Evolutionary conservation across 2,329 filamentous ascomycete species (phyloP), one percentile per base, ranked within the genome.

Genomic region (Claviceps sp.): DNA sequence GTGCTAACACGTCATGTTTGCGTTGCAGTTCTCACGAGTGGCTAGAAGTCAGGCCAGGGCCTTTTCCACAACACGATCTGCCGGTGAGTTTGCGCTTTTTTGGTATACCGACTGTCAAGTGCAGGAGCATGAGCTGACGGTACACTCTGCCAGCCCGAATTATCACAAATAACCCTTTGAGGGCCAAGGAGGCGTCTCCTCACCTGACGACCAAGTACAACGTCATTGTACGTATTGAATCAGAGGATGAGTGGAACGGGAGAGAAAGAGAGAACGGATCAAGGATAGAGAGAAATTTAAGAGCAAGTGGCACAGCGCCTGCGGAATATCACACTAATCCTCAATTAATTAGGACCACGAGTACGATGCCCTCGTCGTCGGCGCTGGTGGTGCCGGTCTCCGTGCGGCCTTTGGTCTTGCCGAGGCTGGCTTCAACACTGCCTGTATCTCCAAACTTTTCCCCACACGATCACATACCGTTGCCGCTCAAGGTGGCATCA

Each of bases 301-400:
- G 6, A 43, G 18, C n/a, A 1, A 22, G 3, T 24, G 13, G 7
- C 20, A 20, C 41, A 13, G 18, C 3, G 20, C 13, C 20, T 6
- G 9, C 20, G 6, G 9, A 20, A 13, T 7, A 14, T 43, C 41
- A 20, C 16, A 4, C 24, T 16, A 24, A 22, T 60, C 43, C n/a
- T 6, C 14, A 9, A 2, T 30, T 50, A 45, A 51, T 20, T 56
- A 89, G 82, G 93, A 97, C 70, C 93, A 98, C 73, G 89, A 97
- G 73, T 97, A 96, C 73, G 93, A 97, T 85, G 91, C 91, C 56
- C 78, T 98, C 62, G 93, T 98, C 55, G 88, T 93, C 59, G 87
- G 87, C 62, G 87, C 87, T 56, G 87, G 87, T 67, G 87, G 87
- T 62, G 76, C 87, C 55, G 87, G 87, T 69, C 77, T 93, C 59